Percentiles rank a stretch among this genome's conserved stretches.
Evolutionary conservation across 75 land plant genomes (phyloP).

Genomic region (Chamaecyparis obtusa): DNA sequence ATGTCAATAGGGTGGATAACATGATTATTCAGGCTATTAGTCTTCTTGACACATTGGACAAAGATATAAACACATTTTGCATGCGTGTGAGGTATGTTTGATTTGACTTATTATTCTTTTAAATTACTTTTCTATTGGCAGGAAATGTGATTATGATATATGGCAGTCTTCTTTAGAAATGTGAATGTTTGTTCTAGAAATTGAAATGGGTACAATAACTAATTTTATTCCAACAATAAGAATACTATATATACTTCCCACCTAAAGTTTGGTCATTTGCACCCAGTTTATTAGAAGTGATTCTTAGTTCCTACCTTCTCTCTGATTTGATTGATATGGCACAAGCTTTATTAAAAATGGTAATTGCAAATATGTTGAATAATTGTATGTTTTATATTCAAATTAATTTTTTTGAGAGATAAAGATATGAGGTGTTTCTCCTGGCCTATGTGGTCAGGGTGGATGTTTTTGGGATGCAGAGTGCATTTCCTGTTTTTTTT

Average conservation of each 20-base stretch:
- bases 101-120: not conserved
- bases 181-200: not conserved
- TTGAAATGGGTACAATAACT: not conserved
- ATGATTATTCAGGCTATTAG: slow-evolving; percentile 98
- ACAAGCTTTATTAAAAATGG: not conserved
- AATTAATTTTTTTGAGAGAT: too few species aligned
- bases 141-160: not conserved
- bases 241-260: not conserved
- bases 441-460: too few species aligned
- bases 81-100: slow-evolving; percentile 85
- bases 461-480: too few species aligned
- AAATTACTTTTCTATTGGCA: not conserved
- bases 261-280: too few species aligned
- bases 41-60: slow-evolving; percentile 91
- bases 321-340: not conserved
- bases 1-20: slow-evolving; percentile 92
- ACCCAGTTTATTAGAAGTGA: too few species aligned
- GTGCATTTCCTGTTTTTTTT: too few species aligned
- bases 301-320: not conserved
- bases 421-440: too few species aligned
- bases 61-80: slow-evolving; percentile 88
- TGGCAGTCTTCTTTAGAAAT: not conserved
- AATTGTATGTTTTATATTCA: not conserved
- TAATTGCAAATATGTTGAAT: not conserved
- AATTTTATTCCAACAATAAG: not conserved